Evolutionary conservation across 2,329 filamentous ascomycete species (phyloP), one percentile per base, ranked within the genome.

Genomic region (Clathrospora elynae): DNA sequence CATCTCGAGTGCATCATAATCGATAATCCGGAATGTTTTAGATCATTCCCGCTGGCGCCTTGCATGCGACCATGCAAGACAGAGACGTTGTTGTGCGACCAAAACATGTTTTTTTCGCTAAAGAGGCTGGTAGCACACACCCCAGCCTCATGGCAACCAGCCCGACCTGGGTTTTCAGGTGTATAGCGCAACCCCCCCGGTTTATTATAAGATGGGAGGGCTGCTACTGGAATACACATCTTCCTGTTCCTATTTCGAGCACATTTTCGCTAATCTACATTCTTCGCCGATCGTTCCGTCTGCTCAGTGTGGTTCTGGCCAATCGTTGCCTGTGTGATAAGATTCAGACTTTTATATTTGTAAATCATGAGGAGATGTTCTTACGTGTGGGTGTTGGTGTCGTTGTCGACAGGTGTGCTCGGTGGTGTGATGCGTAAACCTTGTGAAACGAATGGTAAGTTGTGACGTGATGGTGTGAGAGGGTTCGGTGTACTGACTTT

Each of bases 61-160:
- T 55, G 50, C 57, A 57, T 43, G 32, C 39, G 33, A n/a, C 51
- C 46, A 50, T 51, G 42, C 37, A 44, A 34, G 23, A 46, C 40
- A 25, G 48, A 30, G 35, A 47, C 45, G 50, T 52, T 59, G 28
- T 30, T 44, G 49, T 55, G 46, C 55, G 35, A 55, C 51, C n/a
- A n/a, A 60, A 61, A 53, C 57, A 57, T 55, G 54, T 43, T 62
- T 61, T 26, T 59, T 59, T 52, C 41, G 29, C 14, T 23, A 36
- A 35, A 51, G 54, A 50, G 59, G 61, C 51, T 62, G 59, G 60
- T 34, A 35, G 35, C 40, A 55, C 57, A 45, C 49, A 45, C 51
- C 50, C 26, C 18, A 23, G 22, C 29, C 30, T 36, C 42, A 37
- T 51, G n/a, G n/a, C 55, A 58, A 48, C 55, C 55, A 30, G 50